Conservation (phyloP, 2,329 filamentous ascomycete species). For the Verticillium dahliae region DNA sequence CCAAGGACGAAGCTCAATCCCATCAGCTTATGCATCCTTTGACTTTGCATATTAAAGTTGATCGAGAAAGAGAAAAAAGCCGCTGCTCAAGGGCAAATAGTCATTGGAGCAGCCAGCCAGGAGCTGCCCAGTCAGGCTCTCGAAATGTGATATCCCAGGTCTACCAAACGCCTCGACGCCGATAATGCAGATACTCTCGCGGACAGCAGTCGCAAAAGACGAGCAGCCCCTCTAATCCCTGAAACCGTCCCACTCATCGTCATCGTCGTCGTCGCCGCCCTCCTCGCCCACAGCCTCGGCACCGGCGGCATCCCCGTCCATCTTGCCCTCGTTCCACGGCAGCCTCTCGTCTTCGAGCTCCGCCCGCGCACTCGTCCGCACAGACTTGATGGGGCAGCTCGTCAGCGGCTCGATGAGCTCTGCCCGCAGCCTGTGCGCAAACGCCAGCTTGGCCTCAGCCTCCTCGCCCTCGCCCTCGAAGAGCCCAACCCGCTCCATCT, state of each 20-base stretch:
- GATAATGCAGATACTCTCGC: not conserved
- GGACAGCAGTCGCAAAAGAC: not conserved
- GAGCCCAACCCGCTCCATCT: constrained; percentile 65
- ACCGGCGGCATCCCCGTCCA: constrained; percentile 21
- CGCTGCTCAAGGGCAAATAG: not conserved
- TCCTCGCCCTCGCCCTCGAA: constrained; percentile 27
- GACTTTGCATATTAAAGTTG: not conserved
- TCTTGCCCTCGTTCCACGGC: constrained; percentile 48
- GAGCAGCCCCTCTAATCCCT: constrained; percentile 4
- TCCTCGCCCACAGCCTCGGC: constrained; percentile 26
- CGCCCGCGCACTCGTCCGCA: constrained; percentile 64
- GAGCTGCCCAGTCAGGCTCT: not conserved
- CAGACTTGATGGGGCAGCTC: constrained; percentile 60
- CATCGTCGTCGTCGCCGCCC: constrained; percentile 19
- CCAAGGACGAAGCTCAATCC: not conserved
- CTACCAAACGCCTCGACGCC: not conserved
- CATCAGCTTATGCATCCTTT: not conserved
- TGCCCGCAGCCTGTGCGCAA: constrained; percentile 45
- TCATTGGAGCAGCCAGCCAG: not conserved
- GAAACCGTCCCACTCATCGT: constrained; percentile 18
- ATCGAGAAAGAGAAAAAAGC: not conserved
- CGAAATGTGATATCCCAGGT: not conserved
- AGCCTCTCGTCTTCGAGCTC: constrained; percentile 69
- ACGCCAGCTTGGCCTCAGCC: constrained; percentile 27
- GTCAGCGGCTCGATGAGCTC: constrained; percentile 49